A percentile compares a stretch with the other conserved stretches of the same genome.
phyloP scores from a whole-genome alignment of 208 protist species.

The Leishmania gerbilli region DNA sequence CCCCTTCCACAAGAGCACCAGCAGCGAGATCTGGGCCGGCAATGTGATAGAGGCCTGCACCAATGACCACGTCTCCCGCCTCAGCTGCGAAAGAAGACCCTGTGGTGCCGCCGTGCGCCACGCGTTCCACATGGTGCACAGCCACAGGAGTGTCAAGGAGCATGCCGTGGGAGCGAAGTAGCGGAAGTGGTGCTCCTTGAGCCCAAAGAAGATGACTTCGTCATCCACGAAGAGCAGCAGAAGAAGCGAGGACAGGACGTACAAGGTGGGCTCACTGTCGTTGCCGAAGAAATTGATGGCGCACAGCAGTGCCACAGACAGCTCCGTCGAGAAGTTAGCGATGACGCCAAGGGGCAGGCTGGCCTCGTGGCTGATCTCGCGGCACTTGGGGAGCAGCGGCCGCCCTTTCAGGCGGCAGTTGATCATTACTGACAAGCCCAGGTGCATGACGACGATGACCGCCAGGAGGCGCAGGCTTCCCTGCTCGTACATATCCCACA shows the following conservation, averaged over 20 bases:
- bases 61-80: conserved; percentile 3
- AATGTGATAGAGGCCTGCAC: conserved; percentile 25
- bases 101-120: conserved; percentile 28
- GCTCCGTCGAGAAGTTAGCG: conserved; percentile 57
- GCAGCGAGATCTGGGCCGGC: conserved; percentile 20
- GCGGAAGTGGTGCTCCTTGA: conserved; percentile 50
- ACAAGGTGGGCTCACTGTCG: conserved; percentile 64
- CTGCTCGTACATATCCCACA: conserved; percentile 69
- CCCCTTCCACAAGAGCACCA: conserved; percentile 33
- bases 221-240: conserved; percentile 82
- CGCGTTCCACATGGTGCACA: conserved; percentile 47
- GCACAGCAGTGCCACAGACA: conserved; percentile 49
- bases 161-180: conserved; percentile 69
- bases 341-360: conserved; percentile 44
- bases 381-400: conserved; percentile 52
- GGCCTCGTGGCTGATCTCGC: conserved; percentile 34
- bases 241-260: conserved; percentile 57
- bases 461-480: conserved; percentile 61
- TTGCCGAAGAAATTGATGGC: conserved; percentile 65
- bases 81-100: conserved; percentile 16
- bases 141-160: conserved; percentile 47
- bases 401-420: conserved; percentile 59
- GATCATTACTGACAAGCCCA: conserved; percentile 72
- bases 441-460: conserved; percentile 43
- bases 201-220: conserved; percentile 47